Conservation (phyloP, 805 yeast genomes). For the Saccharomyces eubayanus region DNA sequence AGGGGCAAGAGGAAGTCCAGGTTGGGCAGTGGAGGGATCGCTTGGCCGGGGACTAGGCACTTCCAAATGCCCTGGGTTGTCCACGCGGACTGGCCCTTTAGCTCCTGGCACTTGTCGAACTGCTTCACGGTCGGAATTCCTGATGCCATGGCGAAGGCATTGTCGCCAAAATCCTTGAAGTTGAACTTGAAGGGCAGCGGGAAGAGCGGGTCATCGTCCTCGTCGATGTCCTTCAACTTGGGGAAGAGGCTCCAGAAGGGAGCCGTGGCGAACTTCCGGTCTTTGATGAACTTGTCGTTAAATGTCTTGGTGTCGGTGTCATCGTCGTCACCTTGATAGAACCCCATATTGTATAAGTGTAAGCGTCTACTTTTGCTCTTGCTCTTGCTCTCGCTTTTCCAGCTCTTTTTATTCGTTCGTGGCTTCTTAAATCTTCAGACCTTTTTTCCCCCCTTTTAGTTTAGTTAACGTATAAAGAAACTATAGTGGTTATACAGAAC, state of each 20-base stretch:
- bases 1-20: conserved; percentile 37
- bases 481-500: neutral
- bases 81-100: conserved; percentile 73
- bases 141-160: neutral
- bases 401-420: neutral
- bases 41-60: conserved; percentile 63
- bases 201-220: neutral
- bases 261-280: neutral
- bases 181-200: neutral
- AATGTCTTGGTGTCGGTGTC: neutral
- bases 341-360: neutral
- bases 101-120: conserved; percentile 54
- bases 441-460: neutral
- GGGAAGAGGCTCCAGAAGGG: neutral
- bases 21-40: conserved; percentile 15
- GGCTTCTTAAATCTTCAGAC: neutral
- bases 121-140: conserved; percentile 44
- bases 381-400: neutral
- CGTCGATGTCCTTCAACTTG: neutral
- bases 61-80: conserved; percentile 82
- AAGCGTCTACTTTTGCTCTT: too few relatives aligned
- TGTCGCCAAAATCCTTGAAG: neutral
- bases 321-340: neutral
- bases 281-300: neutral
- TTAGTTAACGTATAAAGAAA: neutral